Conservation (phyloP, 2,329 filamentous ascomycete genomes). For the Pyrenophora teres region DNA sequence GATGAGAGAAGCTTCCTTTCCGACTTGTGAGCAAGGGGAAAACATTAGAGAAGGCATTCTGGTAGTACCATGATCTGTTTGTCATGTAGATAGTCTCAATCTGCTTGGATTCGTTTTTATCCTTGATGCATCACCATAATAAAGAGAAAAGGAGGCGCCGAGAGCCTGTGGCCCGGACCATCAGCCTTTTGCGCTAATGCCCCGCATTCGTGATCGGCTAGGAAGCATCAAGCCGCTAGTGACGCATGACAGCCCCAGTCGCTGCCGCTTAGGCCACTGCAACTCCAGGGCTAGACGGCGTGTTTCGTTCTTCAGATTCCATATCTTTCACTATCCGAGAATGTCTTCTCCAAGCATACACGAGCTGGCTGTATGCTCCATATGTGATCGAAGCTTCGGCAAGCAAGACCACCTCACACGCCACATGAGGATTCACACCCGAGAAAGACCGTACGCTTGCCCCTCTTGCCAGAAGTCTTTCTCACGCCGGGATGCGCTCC, state of each 20-base stretch:
- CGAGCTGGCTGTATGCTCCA: conserved; percentile 2
- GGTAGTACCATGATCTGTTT: too few species aligned
- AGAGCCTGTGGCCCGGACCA: too few species aligned
- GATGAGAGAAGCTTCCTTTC: not conserved
- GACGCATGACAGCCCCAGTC: too few species aligned
- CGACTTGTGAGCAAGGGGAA: too few species aligned
- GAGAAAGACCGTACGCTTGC: conserved; percentile 18
- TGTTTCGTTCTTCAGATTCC: not conserved
- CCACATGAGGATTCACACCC: conserved; percentile 19
- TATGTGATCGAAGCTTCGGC: conserved; percentile 12
- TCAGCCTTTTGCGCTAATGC: not conserved
- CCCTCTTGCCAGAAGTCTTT: conserved; percentile 15
- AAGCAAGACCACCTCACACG: conserved; percentile 18
- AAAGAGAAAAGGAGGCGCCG: too few species aligned
- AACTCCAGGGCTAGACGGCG: not conserved
- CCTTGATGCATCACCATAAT: too few species aligned
- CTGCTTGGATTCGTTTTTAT: too few species aligned
- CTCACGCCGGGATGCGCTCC: conserved; percentile 7
- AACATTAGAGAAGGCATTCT: not conserved
- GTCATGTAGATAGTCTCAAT: too few species aligned
- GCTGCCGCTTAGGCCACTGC: not conserved
- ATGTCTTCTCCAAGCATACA: not conserved
- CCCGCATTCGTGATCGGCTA: not conserved
- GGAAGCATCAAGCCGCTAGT: too few species aligned
- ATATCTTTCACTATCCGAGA: not conserved